phyloP scores from a whole-genome alignment of 805 yeast species.

The Scheffersomyces coipomensis region DNA sequence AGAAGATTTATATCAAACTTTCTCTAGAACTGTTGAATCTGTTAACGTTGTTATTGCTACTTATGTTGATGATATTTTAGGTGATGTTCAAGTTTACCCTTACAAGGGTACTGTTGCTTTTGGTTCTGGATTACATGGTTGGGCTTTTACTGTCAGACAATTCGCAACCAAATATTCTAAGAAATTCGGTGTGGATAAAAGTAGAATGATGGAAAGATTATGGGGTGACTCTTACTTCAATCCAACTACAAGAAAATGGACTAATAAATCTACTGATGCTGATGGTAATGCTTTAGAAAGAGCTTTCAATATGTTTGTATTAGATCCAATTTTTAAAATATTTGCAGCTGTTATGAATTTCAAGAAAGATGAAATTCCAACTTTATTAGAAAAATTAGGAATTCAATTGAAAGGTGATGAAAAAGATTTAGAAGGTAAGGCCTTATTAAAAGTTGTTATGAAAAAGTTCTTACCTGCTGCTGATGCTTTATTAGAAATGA shows the following conservation, averaged over 20 bases:
- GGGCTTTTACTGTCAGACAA: slow-evolving; percentile 99
- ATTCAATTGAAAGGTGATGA: slow-evolving; percentile 92
- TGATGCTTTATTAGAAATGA: slow-evolving; percentile 98
- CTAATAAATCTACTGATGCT: slow-evolving; percentile 93
- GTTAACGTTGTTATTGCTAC: slow-evolving; percentile 98
- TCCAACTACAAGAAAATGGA: slow-evolving; percentile 99
- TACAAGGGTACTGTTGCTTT: slow-evolving; percentile 98
- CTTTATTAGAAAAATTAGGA: slow-evolving; percentile 89
- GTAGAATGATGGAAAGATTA: slow-evolving; percentile 98
- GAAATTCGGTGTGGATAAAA: slow-evolving; percentile 98
- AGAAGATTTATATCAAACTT: slow-evolving; percentile 98
- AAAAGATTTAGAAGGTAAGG: slow-evolving; percentile 98
- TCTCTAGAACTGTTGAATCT: slow-evolving; percentile 98
- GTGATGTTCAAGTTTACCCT: slow-evolving; percentile 99
- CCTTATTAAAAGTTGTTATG: slow-evolving; percentile 97
- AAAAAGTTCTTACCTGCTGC: slow-evolving; percentile 99
- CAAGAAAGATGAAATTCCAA: slow-evolving; percentile 96
- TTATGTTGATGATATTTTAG: slow-evolving; percentile 83
- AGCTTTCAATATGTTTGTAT: slow-evolving; percentile 98
- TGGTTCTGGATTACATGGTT: slow-evolving; percentile 99
- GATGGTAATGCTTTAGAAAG: slow-evolving; percentile 95
- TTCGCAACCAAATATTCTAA: slow-evolving; percentile 96
- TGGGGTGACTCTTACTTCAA: slow-evolving; percentile 99
- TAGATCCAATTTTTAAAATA: slow-evolving; percentile 98
- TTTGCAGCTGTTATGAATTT: slow-evolving; percentile 97